Evolutionary conservation across 768 basidiomycete genomes (phyloP).

Genomic region (Suillus paluster): DNA sequence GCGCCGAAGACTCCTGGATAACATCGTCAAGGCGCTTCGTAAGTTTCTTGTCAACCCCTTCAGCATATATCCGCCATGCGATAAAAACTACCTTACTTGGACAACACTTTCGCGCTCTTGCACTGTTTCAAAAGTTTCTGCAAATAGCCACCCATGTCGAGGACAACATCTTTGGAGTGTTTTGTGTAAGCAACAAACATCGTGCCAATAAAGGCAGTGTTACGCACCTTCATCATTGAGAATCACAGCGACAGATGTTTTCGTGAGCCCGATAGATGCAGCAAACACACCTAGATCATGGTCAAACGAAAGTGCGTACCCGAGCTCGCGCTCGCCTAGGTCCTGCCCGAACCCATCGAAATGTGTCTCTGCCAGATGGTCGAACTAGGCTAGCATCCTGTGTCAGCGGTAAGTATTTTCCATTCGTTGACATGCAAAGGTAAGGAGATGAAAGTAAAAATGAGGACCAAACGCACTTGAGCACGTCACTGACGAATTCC

Average conservation of each 20-base stretch:
- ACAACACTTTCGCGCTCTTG: conserved; percentile 77
- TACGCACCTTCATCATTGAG: conserved; percentile 75
- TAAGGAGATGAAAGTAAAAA: background rate
- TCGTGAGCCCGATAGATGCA: conserved; percentile 87
- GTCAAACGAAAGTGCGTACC: conserved; percentile 81
- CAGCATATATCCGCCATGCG: background rate
- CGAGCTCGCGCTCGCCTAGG: conserved; percentile 87
- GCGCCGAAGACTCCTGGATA: conserved; percentile 67
- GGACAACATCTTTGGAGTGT: conserved; percentile 58
- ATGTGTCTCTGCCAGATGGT: conserved; percentile 88
- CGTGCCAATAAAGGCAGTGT: background rate
- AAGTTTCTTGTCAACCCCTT: conserved; percentile 69
- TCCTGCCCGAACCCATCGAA: conserved; percentile 86
- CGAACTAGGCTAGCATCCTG: conserved; percentile 92
- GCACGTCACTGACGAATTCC: conserved; percentile 90
- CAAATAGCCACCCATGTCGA: conserved; percentile 78
- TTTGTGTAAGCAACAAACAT: conserved; percentile 5
- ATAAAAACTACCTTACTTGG: conserved; percentile 59
- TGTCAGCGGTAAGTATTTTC: background rate
- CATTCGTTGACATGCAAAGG: background rate
- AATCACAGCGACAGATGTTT: conserved; percentile 79
- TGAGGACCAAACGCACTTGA: conserved; percentile 60
- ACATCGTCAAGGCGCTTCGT: conserved; percentile 85
- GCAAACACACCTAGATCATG: conserved; percentile 93
- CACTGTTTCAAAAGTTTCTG: conserved; percentile 83